phyloP scores from a whole-genome alignment of 2,329 filamentous ascomycete genomes.

The Monosporascus sp. region DNA sequence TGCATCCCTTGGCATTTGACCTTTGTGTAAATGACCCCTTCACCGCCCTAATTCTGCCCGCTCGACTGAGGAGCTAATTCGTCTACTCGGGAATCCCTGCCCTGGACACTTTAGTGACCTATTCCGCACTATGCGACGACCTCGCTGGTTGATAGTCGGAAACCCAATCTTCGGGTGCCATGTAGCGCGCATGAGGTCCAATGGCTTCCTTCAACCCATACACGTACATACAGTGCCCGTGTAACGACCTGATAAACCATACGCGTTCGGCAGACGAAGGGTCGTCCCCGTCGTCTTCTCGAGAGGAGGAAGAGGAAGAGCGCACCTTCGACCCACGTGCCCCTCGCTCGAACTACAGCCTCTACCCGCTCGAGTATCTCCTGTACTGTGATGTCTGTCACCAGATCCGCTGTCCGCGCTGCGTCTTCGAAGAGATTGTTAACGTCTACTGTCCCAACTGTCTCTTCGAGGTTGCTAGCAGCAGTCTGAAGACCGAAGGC shows the following conservation, averaged over 20 bases:
- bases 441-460: conserved; percentile 95
- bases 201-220: conserved; percentile 55
- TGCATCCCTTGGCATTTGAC: not conserved
- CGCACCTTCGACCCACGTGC: conserved; percentile 80
- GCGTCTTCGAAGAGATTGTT: conserved; percentile 87
- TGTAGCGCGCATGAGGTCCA: conserved; percentile 1
- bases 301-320: conserved; percentile 47
- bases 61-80: not conserved
- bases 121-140: too few species aligned
- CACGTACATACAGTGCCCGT: conserved; percentile 63
- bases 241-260: conserved; percentile 26
- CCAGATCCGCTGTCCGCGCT: conserved; percentile 88
- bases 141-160: too few species aligned
- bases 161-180: conserved; percentile 1
- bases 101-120: not conserved
- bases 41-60: not conserved
- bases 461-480: conserved; percentile 91
- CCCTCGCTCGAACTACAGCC: conserved; percentile 79
- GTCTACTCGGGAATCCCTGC: not conserved
- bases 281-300: not conserved
- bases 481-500: conserved; percentile 84
- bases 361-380: conserved; percentile 89
- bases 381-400: conserved; percentile 98
- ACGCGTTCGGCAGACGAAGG: conserved; percentile 24
- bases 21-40: not conserved